Base-by-base conservation (phyloP, 164 flowering plant genomes). In the Saururus chinensis region DNA sequence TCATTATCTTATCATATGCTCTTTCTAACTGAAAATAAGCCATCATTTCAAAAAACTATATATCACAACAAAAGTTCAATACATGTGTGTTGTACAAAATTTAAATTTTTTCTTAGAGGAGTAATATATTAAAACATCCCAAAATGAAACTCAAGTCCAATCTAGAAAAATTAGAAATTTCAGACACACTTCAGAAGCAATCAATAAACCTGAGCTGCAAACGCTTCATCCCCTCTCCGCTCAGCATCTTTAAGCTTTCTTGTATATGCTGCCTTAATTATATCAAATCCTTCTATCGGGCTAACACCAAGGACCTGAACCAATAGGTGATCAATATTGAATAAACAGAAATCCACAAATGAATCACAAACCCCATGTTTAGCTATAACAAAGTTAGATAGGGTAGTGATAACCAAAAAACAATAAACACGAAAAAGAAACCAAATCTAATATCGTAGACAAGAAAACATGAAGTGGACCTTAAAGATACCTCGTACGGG, bases 1-100 rank as follows among this genome's bases (percentile, higher is more conserved):
- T 84, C 96, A 93, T 88, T 73, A 93, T 63, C 71, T 82, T 84
- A 77, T 93, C 99, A 78, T 93, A 93, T 51, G 99, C 97, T 73
- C 75, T 77, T 71, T 90, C 97, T 71, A 93, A 80, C 97, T 93
- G 82, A 12, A 70, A 66, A 67, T 20, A 60, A n/a, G n/a, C 19
- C 20, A 59, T 25, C n/a, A n/a, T 26, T 22, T 19, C 19, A 9
- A 57, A 19, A 26, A 24, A 24, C 3, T 13, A 26, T 8, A 30
- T 19, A 13, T 25, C 13, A 35, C n/a, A 17, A 24, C 60, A 30
- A 30, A 30, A 30, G 37, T 30, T 30, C 37, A n/a, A n/a, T n/a
- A n/a, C n/a, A n/a, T n/a, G n/a, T 30, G 37, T 2, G 37, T 30
- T 19, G 21, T 14, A 19, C 12, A 7, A 9, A 1, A 37, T 20